phyloP scores from a whole-genome alignment of 768 basidiomycete species.

The Trametes cubensis region DNA sequence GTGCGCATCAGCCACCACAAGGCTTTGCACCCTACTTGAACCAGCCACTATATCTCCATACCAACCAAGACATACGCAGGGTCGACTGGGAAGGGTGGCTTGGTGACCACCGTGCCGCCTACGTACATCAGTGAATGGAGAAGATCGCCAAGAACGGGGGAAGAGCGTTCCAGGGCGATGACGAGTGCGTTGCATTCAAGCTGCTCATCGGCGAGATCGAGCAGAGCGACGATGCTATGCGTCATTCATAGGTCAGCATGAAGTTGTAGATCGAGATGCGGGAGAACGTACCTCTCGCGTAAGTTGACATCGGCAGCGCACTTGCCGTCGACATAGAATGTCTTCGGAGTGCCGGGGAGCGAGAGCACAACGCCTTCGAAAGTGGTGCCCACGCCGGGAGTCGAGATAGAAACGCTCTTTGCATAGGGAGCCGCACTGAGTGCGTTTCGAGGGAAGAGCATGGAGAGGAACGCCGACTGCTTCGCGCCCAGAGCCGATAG shows the following conservation, averaged over 20 bases:
- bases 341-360: conserved; percentile 69
- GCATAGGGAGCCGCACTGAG: conserved; percentile 70
- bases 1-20: neutral
- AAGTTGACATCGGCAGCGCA: conserved; percentile 77
- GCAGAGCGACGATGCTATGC: conserved; percentile 76
- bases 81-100: conserved; percentile 75
- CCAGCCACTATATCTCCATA: conserved; percentile 63
- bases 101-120: conserved; percentile 82
- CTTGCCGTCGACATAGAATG: conserved; percentile 85
- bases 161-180: conserved; percentile 77
- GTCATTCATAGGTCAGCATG: conserved; percentile 8
- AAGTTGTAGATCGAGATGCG: conserved; percentile 1
- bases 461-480: conserved; percentile 67
- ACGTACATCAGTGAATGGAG: conserved; percentile 93
- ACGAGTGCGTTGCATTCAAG: conserved; percentile 77
- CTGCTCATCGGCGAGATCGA: conserved; percentile 87
- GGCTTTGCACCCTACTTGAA: neutral
- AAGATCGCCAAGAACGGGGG: conserved; percentile 68
- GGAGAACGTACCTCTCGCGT: conserved; percentile 69
- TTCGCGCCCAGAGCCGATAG: conserved; percentile 46
- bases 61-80: conserved; percentile 83
- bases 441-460: conserved; percentile 75
- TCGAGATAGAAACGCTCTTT: conserved; percentile 72
- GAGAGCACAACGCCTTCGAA: conserved; percentile 83
- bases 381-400: conserved; percentile 64